Evolutionary conservation across 768 basidiomycete genomes (phyloP), one percentile per base, ranked within the genome.

Genomic region (Xanthoconium stramineum): DNA sequence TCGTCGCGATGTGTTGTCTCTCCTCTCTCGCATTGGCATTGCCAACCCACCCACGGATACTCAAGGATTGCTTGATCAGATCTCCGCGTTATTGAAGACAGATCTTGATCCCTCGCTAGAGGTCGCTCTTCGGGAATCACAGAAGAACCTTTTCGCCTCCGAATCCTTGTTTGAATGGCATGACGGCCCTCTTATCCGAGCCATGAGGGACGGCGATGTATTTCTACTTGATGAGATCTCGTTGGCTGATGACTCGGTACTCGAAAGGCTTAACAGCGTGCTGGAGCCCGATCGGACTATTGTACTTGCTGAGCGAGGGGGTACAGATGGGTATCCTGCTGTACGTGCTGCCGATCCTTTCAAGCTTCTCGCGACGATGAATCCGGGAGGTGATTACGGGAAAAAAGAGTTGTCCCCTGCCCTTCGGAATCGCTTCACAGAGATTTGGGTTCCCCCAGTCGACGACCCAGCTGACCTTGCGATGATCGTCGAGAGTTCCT

Each of bases 361-460:
- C 79, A 88, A 94, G 68, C 83, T 99, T 37, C 78, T 98, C 0
- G 94, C 97, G 3, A 98, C 97, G 3, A 99, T 99, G 97, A 99
- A 99, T 69, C 97, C 97, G 0, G 97, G 97, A 19, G 97, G 97
- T 14, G 97, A 99, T 66, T 98, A 95, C 64, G 97, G 97, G 24
- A 99, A 99, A 78, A 99, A 98, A 69, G 97, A 99, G 68, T 76
- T 99, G 3, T 98, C 97, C 2, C 96, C 95, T 33, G 97, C 97
- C 0, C 77, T 99, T 38, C 85, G 97, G 19, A 99, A 98, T 73
- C 85, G 97, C 6, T 99, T 99, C 74, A 99, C 97, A 5, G 97
- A 99, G 70, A 96, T 99, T 33, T 99, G 97, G 96, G 97, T 99
- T 0, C 95, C 96, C 4, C 75, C 85, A 17, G 82, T 98, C 32